Percentiles rank a stretch among this genome's conserved stretches.
These are phyloP conservation scores for Microthlaspi erraticum DNA, from an alignment of 345 rosid species.

Conservation along the genomic window DNA sequence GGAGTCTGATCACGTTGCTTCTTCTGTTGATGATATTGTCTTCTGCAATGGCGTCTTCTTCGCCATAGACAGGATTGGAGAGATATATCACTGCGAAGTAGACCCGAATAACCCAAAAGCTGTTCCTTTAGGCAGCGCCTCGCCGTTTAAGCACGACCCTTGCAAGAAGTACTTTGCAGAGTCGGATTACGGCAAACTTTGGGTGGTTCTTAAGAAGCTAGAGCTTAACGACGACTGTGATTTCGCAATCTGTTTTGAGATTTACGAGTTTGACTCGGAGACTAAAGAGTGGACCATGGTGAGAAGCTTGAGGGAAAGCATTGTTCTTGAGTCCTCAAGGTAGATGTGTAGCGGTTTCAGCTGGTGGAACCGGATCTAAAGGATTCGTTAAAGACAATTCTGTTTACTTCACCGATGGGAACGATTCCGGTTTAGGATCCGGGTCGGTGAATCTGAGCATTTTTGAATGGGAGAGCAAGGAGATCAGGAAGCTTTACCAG, in stretches of 20 bases:
- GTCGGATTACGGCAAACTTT: constrained; percentile 3
- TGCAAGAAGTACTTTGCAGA: constrained; percentile 41
- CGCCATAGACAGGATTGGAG: constrained; percentile 21
- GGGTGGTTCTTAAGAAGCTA: constrained; percentile 35
- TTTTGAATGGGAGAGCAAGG: constrained; percentile 35
- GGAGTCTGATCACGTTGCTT: neutral
- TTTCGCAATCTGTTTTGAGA: constrained; percentile 27
- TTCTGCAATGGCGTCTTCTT: constrained; percentile 38
- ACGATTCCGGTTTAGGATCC: neutral
- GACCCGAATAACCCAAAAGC: constrained; percentile 10
- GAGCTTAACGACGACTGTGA: constrained; percentile 37
- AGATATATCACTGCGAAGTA: constrained; percentile 21
- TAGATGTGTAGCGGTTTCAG: constrained; percentile 18
- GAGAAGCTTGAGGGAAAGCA: constrained; percentile 33
- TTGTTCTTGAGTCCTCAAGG: constrained; percentile 35
- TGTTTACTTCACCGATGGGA: constrained; percentile 25
- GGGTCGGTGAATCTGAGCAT: constrained; percentile 25
- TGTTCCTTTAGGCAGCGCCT: constrained; percentile 7
- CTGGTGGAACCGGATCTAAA: constrained; percentile 1
- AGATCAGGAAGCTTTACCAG: neutral
- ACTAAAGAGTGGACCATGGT: constrained; percentile 25
- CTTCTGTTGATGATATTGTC: constrained; percentile 34
- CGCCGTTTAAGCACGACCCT: constrained; percentile 28
- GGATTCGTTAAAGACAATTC: constrained; percentile 22
- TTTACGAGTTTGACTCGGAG: constrained; percentile 23